These are phyloP conservation scores for Pseudogymnoascus sp. DNA, from an alignment of 2,329 filamentous ascomycete species.

Conservation along the genomic window DNA sequence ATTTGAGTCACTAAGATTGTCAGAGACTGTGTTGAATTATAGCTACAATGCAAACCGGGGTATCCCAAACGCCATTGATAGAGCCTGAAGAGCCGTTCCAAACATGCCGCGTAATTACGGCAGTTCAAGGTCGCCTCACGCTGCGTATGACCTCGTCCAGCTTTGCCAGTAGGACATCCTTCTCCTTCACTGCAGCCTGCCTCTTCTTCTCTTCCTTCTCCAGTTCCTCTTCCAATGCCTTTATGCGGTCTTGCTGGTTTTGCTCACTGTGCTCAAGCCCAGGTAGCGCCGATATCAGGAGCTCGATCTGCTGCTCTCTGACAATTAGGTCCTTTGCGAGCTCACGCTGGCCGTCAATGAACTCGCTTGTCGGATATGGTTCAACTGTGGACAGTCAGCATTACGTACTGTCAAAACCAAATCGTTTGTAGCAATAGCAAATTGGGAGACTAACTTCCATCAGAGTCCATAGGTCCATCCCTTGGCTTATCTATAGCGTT, in stretches of 20 bases:
- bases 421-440: slow-evolving; percentile 17
- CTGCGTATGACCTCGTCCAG: slow-evolving; percentile 56
- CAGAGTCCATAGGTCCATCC: slow-evolving; percentile 44
- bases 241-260: slow-evolving; percentile 64
- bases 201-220: slow-evolving; percentile 56
- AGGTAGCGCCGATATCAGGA: slow-evolving; percentile 65
- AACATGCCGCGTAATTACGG: too few relatives aligned
- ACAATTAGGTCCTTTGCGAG: slow-evolving; percentile 68
- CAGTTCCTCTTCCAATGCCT: slow-evolving; percentile 58
- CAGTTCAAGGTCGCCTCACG: slow-evolving; percentile 47
- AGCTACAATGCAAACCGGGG: not conserved
- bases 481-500: slow-evolving; percentile 51
- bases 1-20: not conserved
- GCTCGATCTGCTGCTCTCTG: slow-evolving; percentile 78
- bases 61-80: slow-evolving; percentile 8
- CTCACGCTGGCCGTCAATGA: slow-evolving; percentile 61
- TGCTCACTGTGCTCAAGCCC: slow-evolving; percentile 72
- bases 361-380: slow-evolving; percentile 55
- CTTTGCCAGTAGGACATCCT: slow-evolving; percentile 51
- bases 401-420: not conserved
- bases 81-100: not conserved
- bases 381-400: slow-evolving; percentile 40
- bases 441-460: slow-evolving; percentile 16
- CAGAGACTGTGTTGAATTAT: not conserved
- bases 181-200: slow-evolving; percentile 56